Percentiles rank a stretch among this genome's conserved stretches.
These are phyloP conservation scores for Pseudopediastrum boryanum DNA, from an alignment of 139 green algal genomes.

Conservation along the genomic window DNA sequence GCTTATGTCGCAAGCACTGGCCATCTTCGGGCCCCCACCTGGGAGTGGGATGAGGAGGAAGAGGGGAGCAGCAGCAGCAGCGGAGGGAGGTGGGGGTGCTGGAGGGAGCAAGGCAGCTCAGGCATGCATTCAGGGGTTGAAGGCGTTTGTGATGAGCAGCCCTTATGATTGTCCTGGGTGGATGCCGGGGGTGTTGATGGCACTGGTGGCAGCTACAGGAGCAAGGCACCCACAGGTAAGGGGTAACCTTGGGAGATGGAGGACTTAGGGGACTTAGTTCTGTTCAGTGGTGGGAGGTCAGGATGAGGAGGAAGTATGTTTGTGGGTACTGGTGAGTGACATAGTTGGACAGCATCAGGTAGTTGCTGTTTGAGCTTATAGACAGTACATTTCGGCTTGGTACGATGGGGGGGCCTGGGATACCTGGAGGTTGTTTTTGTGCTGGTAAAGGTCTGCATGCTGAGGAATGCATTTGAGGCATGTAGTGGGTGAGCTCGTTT, in stretches of 20 bases:
- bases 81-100: conserved; percentile 37
- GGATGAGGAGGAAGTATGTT: background rate
- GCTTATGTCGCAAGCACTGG: conserved; percentile 47
- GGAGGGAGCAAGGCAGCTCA: conserved; percentile 16
- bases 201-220: conserved; percentile 57
- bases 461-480: too few species aligned
- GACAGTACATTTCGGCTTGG: too few species aligned
- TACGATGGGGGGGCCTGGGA: too few species aligned
- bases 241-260: too few species aligned
- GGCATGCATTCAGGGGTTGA: conserved; percentile 70
- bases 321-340: background rate
- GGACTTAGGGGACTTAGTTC: too few species aligned
- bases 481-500: too few species aligned
- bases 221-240: conserved; percentile 7
- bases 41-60: background rate
- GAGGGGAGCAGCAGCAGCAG: conserved; percentile 14
- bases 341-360: too few species aligned
- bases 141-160: conserved; percentile 77
- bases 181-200: conserved; percentile 81
- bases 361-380: too few species aligned
- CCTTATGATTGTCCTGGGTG: conserved; percentile 89
- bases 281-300: background rate
- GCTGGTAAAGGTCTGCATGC: too few species aligned
- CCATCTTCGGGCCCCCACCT: conserved; percentile 49
- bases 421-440: too few species aligned